Percentiles rank a stretch among this genome's conserved stretches.
phyloP scores from a whole-genome alignment of 306 rosid species.

The Begonia fuchsioides region DNA sequence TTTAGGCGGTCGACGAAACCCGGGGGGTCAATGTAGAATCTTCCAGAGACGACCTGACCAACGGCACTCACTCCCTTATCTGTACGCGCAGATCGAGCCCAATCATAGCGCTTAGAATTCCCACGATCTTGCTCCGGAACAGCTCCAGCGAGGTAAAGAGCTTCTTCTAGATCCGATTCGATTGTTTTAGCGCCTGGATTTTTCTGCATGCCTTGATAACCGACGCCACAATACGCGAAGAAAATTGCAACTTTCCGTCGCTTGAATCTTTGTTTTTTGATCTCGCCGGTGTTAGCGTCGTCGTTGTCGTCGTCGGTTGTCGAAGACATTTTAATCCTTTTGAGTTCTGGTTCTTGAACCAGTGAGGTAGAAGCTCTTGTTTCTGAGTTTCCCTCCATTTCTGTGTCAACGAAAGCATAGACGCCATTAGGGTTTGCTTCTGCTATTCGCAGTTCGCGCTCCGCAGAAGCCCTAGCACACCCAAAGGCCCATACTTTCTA shows the following conservation, averaged over 20 bases:
- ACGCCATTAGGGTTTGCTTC: constrained; percentile 9
- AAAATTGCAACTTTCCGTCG: constrained; percentile 74
- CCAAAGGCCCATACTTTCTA: too few species aligned
- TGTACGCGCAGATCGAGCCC: constrained; percentile 88
- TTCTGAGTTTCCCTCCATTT: constrained; percentile 39
- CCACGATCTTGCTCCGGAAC: constrained; percentile 78
- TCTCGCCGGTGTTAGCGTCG: constrained; percentile 5
- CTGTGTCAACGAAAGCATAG: constrained; percentile 14
- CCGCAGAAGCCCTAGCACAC: too few species aligned
- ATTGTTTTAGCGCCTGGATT: constrained; percentile 95
- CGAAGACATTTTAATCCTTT: constrained; percentile 63
- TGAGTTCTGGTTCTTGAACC: constrained; percentile 30
- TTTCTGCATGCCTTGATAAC: constrained; percentile 94
- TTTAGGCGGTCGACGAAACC: constrained; percentile 84
- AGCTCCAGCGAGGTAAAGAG: constrained; percentile 54
- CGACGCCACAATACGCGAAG: constrained; percentile 79
- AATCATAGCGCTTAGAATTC: constrained; percentile 53
- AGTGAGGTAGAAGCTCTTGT: constrained; percentile 19
- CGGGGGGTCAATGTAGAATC: constrained; percentile 84
- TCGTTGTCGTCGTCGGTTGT: constrained; percentile 44
- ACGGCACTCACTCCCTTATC: constrained; percentile 98
- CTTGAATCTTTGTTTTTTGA: constrained; percentile 43
- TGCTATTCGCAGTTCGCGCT: too few species aligned
- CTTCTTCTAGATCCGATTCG: constrained; percentile 89
- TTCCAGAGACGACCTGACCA: constrained; percentile 86